A percentile compares a stretch with the other conserved stretches of the same genome.
Evolutionary conservation across 2,329 filamentous ascomycete genomes (phyloP).

Genomic region (Ambrosiella beaveri): DNA sequence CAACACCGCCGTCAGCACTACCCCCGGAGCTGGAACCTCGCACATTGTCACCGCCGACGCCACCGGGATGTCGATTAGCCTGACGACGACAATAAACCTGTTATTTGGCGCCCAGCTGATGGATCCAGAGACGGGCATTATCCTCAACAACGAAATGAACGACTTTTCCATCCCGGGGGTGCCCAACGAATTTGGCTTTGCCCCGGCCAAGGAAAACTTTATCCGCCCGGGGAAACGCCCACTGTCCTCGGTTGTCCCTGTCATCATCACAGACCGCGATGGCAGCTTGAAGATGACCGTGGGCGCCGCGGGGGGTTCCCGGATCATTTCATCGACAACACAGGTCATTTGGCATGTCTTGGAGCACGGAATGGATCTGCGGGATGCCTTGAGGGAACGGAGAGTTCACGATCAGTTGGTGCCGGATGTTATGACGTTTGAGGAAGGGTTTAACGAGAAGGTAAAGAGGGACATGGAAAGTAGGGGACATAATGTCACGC

Average conservation of each 20-base stretch:
- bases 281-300: conserved; percentile 48
- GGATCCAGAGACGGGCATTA: conserved; percentile 66
- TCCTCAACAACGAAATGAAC: conserved; percentile 56
- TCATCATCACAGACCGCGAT: conserved; percentile 50
- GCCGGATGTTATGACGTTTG: conserved; percentile 51
- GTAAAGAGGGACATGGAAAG: conserved; percentile 45
- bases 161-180: conserved; percentile 74
- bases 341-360: conserved; percentile 59
- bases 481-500: conserved; percentile 55
- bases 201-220: conserved; percentile 64
- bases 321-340: conserved; percentile 66
- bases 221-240: conserved; percentile 68
- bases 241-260: conserved; percentile 63
- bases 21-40: conserved; percentile 56
- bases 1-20: conserved; percentile 37
- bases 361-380: conserved; percentile 41
- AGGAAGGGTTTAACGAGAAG: conserved; percentile 48
- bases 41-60: conserved; percentile 57
- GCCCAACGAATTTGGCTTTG: conserved; percentile 70
- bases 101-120: conserved; percentile 67
- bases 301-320: conserved; percentile 63
- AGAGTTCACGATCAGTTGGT: conserved; percentile 70
- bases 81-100: conserved; percentile 78
- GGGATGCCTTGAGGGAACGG: conserved; percentile 45
- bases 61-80: conserved; percentile 56